Conservation (phyloP, 2,329 filamentous ascomycete species). For the Leptographium wingfieldii region DNA sequence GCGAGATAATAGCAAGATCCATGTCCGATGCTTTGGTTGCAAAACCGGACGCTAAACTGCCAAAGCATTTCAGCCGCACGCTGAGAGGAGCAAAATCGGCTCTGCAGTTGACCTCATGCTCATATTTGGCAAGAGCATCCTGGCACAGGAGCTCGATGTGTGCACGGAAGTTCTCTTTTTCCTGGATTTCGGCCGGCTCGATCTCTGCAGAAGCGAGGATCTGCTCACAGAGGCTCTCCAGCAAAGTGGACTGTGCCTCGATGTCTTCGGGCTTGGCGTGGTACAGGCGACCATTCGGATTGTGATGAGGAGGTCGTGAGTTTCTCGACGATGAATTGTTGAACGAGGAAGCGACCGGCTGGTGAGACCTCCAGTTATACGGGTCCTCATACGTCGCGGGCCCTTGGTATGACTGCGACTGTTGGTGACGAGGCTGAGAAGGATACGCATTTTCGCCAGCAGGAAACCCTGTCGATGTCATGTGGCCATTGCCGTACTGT, state of each 20-base stretch:
- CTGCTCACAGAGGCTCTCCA: conserved; percentile 33
- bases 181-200: conserved; percentile 44
- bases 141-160: conserved; percentile 53
- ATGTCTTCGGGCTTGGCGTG: conserved; percentile 30
- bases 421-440: conserved; percentile 18
- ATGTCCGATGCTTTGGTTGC: conserved; percentile 82
- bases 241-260: conserved; percentile 30
- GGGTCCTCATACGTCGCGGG: conserved; percentile 13
- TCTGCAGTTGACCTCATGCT: conserved; percentile 26
- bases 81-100: conserved; percentile 37
- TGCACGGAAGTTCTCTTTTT: conserved; percentile 59
- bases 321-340: conserved; percentile 10
- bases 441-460: conserved; percentile 9
- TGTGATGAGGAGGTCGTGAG: conserved; percentile 3
- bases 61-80: conserved; percentile 65
- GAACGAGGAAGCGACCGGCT: conserved; percentile 8
- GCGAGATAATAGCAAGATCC: conserved; percentile 69
- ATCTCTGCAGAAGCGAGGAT: conserved; percentile 52
- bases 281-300: conserved; percentile 15
- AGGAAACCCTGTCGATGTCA: conserved; percentile 7
- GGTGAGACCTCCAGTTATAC: conserved; percentile 17
- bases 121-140: conserved; percentile 40
- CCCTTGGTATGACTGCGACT: conserved; percentile 21
- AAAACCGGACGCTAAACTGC: conserved; percentile 74
- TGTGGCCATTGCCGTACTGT: conserved; percentile 13